phyloP scores from a whole-genome alignment of 106 monocot species.

The Acorus gramineus region DNA sequence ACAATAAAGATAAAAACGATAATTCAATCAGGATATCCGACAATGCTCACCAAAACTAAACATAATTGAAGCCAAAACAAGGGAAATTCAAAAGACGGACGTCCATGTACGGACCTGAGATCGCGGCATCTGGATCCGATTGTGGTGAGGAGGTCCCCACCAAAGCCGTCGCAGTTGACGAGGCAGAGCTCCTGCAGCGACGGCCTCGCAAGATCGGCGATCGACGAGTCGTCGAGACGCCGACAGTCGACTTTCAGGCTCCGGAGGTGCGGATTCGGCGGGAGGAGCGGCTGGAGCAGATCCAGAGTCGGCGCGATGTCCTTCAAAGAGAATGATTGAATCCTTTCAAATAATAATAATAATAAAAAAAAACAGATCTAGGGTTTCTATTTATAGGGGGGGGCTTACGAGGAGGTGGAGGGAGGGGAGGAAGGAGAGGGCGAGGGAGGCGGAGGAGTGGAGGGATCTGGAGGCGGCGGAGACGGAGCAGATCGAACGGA shows the following conservation, averaged over 20 bases:
- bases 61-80: neutral
- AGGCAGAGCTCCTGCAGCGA: constrained; percentile 62
- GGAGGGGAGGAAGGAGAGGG: constrained; percentile 55
- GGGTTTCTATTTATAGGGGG: too few species aligned
- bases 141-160: constrained; percentile 53
- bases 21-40: neutral
- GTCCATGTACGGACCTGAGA: constrained; percentile 43
- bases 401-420: constrained; percentile 62
- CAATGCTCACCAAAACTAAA: neutral
- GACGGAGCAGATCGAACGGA: constrained; percentile 63
- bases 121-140: constrained; percentile 53
- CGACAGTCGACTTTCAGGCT: constrained; percentile 72
- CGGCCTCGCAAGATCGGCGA: constrained; percentile 33
- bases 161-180: constrained; percentile 58
- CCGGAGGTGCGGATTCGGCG: constrained; percentile 52
- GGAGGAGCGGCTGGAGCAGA: constrained; percentile 55
- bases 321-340: constrained; percentile 19
- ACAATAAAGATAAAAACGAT: too few species aligned
- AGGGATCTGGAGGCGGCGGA: constrained; percentile 55
- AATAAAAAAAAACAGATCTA: neutral
- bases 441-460: constrained; percentile 46
- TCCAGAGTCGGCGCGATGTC: constrained; percentile 66
- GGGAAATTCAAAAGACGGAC: neutral
- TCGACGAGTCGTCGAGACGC: constrained; percentile 50
- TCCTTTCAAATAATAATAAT: too few species aligned